Evolutionary conservation across 192 early-diverging fungal species (phyloP).

Genomic region (Rhizophagus clarus): DNA sequence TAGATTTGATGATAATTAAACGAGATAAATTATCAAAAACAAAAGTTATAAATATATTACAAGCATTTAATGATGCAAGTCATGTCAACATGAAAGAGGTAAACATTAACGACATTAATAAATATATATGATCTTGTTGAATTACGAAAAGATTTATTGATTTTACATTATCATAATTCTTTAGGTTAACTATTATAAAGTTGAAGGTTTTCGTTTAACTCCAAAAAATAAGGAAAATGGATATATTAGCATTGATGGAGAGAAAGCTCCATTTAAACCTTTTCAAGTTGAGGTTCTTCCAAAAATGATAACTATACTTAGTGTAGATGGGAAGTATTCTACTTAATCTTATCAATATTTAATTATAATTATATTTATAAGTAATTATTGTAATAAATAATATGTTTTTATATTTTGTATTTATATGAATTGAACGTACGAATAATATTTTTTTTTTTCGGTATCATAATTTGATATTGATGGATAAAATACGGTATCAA

Average conservation of each 20-base stretch:
- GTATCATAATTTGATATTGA: too few relatives aligned
- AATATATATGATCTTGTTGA: not conserved
- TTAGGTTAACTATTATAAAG: conserved; percentile 57
- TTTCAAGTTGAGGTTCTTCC: conserved; percentile 62
- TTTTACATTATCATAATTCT: not conserved
- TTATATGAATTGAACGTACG: too few relatives aligned
- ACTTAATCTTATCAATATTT: too few relatives aligned
- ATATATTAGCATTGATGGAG: conserved; percentile 60
- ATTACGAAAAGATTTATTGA: not conserved
- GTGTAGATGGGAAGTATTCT: conserved; percentile 43
- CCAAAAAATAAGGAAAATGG: conserved; percentile 41
- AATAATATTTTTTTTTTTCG: too few relatives aligned
- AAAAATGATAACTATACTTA: conserved; percentile 44
- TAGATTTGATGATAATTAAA: conserved; percentile 52
- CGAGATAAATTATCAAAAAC: conserved; percentile 37
- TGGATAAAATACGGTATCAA: too few relatives aligned
- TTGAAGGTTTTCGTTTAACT: conserved; percentile 57
- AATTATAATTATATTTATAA: too few relatives aligned
- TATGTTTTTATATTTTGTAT: too few relatives aligned
- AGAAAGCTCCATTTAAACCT: conserved; percentile 52
- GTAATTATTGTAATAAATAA: too few relatives aligned
- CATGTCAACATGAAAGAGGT: conserved; percentile 52
- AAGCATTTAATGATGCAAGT: conserved; percentile 47
- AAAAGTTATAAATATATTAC: conserved; percentile 40
- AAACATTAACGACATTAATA: not conserved